Evolutionary conservation across 306 rosid genomes (phyloP).

Genomic region (Sicyos baderoa): DNA sequence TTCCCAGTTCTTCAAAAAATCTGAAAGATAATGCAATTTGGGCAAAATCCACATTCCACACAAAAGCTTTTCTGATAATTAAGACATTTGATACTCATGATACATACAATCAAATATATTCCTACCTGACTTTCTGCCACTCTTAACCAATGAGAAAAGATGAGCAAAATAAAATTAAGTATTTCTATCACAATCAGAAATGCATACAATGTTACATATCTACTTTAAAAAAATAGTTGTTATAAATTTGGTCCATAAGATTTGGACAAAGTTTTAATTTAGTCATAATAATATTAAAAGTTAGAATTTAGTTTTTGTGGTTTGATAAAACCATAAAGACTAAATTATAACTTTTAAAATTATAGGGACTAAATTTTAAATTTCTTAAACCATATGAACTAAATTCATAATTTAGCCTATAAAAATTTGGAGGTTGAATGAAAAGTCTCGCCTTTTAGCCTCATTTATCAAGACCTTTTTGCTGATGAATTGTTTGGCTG

Average conservation of each 20-base stretch:
- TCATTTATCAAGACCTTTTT: neutral
- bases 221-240: too few species aligned
- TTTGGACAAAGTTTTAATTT: too few species aligned
- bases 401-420: too few species aligned
- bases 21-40: neutral
- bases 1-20: neutral
- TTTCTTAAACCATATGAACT: too few species aligned
- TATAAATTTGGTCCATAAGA: too few species aligned
- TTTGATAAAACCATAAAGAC: too few species aligned
- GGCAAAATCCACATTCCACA: neutral
- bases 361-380: too few species aligned
- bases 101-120: slow-evolving; percentile 11
- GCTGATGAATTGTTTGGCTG: slow-evolving; percentile 18
- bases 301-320: too few species aligned
- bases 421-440: neutral
- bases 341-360: too few species aligned
- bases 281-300: too few species aligned
- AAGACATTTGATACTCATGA: neutral
- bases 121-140: neutral
- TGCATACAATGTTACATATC: neutral
- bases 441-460: neutral
- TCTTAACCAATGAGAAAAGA: slow-evolving; percentile 1
- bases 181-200: neutral
- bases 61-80: neutral
- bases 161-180: neutral